phyloP scores from a whole-genome alignment of 176 grass and related monocot genomes.

The Dendrocalamus sinicus region DNA sequence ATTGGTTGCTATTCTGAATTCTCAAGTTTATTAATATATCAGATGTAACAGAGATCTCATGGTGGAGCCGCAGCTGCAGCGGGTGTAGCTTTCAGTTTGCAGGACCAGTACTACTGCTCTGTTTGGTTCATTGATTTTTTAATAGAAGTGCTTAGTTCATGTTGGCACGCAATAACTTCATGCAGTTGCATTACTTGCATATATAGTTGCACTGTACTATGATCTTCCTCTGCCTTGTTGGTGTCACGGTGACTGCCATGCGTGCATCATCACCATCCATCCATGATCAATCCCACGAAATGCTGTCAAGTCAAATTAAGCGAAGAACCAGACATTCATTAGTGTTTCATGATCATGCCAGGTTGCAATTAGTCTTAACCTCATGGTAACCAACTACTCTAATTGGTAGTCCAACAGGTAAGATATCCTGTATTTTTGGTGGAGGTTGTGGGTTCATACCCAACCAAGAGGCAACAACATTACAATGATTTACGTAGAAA shows the following conservation, averaged over 20 bases:
- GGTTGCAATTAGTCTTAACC: background rate
- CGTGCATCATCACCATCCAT: background rate
- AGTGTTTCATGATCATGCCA: constrained; percentile 10
- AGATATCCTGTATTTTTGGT: background rate
- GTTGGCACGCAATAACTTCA: constrained; percentile 26
- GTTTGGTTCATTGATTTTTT: background rate
- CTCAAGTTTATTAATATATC: background rate
- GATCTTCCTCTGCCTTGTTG: constrained; percentile 13
- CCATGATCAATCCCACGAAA: background rate
- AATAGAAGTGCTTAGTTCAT: background rate
- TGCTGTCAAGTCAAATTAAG: background rate
- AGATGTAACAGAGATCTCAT: constrained; percentile 1
- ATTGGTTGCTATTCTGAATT: background rate
- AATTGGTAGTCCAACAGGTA: background rate
- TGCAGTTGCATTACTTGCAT: constrained; percentile 10
- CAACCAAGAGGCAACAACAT: background rate
- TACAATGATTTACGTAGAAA: background rate
- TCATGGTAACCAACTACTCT: background rate
- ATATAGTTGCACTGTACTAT: constrained; percentile 22
- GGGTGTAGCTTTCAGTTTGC: background rate
- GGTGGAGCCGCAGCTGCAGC: constrained; percentile 25
- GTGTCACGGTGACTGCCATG: background rate
- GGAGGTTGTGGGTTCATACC: no score
- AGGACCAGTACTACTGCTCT: constrained; percentile 5
- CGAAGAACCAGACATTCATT: background rate